A percentile compares a stretch with the other conserved stretches of the same genome.
Evolutionary conservation across 179 eudicot genomes (phyloP).

Genomic region (Patellifolia procumbens): DNA sequence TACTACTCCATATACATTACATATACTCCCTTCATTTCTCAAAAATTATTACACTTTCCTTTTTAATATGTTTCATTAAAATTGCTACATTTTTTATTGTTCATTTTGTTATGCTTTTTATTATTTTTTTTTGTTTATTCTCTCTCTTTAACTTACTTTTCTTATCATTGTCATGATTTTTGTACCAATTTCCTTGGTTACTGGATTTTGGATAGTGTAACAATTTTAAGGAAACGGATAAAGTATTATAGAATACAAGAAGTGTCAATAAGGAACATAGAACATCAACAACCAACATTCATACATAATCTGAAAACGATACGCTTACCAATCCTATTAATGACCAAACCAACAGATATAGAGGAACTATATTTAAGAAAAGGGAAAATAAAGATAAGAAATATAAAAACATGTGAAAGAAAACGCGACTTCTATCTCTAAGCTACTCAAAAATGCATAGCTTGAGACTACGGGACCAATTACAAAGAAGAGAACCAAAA

Average conservation of each 20-base stretch:
- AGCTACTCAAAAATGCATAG: constrained; percentile 41
- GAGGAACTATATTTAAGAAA: not conserved
- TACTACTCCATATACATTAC: not conserved
- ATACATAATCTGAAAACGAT: constrained; percentile 9
- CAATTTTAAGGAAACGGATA: too few relatives aligned
- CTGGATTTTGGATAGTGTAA: too few relatives aligned
- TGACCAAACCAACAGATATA: not conserved
- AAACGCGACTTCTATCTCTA: constrained; percentile 13
- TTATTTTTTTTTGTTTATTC: too few relatives aligned
- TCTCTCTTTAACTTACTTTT: too few relatives aligned
- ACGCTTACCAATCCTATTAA: not conserved
- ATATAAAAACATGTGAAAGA: not conserved
- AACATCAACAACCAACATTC: constrained; percentile 15
- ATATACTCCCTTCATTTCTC: too few relatives aligned
- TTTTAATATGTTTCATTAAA: too few relatives aligned
- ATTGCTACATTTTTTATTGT: too few relatives aligned
- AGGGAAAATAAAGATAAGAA: too few relatives aligned
- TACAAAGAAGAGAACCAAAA: constrained; percentile 15
- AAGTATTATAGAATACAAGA: not conserved
- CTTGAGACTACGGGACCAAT: constrained; percentile 27
- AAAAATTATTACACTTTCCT: too few relatives aligned
- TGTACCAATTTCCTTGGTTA: too few relatives aligned
- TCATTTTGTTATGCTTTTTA: too few relatives aligned
- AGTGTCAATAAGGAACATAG: not conserved
- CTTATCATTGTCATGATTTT: too few relatives aligned